These are phyloP conservation scores for Sisymbrium altissimum DNA, from an alignment of 345 rosid genomes.

Conservation along the genomic window DNA sequence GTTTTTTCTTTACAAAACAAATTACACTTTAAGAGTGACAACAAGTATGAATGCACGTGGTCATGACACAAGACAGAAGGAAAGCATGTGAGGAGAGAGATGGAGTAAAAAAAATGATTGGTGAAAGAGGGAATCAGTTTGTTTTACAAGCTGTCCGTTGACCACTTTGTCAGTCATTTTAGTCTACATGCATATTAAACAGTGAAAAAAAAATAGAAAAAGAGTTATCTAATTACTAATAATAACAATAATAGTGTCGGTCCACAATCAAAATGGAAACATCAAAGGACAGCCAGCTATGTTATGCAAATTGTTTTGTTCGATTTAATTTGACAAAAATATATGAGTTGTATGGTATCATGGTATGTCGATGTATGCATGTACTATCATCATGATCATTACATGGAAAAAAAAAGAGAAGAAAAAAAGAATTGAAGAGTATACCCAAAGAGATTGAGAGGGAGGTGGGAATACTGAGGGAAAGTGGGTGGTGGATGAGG, in stretches of 20 bases:
- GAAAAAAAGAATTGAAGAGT: neutral
- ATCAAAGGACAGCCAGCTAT: conserved; percentile 35
- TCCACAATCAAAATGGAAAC: conserved; percentile 23
- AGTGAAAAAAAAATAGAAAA: neutral
- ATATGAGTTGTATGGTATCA: conserved; percentile 25
- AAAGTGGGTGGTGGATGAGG: conserved; percentile 63
- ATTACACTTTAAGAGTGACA: conserved; percentile 18
- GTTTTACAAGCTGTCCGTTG: conserved; percentile 38
- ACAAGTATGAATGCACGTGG: conserved; percentile 28
- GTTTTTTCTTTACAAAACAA: neutral
- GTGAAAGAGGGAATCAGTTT: conserved; percentile 29
- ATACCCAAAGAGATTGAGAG: conserved; percentile 74
- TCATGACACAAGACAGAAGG: conserved; percentile 26
- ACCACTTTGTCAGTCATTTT: conserved; percentile 31
- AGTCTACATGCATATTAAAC: neutral
- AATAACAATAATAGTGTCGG: conserved; percentile 28
- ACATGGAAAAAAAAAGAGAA: neutral
- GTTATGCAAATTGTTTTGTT: conserved; percentile 18
- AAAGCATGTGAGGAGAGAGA: conserved; percentile 31
- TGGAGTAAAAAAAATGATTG: conserved; percentile 12
- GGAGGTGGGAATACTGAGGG: conserved; percentile 84
- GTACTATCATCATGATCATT: conserved; percentile 7
- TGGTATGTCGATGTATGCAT: conserved; percentile 20
- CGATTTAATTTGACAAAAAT: neutral
- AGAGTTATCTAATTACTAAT: neutral